These are phyloP conservation scores for Plectranthus barbatus DNA, from an alignment of 257 asterid species.

Conservation along the genomic window DNA sequence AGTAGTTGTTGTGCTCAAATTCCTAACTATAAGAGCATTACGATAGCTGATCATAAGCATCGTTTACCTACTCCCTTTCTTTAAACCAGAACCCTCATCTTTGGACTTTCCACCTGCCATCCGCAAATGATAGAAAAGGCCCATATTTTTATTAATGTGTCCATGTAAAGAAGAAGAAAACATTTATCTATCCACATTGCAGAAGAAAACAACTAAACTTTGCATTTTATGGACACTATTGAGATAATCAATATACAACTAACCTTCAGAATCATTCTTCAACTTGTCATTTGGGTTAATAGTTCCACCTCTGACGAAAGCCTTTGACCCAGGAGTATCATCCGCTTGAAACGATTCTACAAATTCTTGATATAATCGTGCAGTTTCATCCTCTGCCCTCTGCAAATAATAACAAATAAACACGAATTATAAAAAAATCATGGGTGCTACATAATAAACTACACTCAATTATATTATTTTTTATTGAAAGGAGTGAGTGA, in stretches of 20 bases:
- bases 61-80: conserved; percentile 99
- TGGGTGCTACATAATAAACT: neutral
- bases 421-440: neutral
- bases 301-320: conserved; percentile 82
- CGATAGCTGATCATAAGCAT: conserved; percentile 73
- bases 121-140: conserved; percentile 96
- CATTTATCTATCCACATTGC: conserved; percentile 49
- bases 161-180: conserved; percentile 53
- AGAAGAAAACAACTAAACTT: conserved; percentile 17
- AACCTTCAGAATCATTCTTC: conserved; percentile 64
- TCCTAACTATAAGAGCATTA: conserved; percentile 22
- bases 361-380: conserved; percentile 75
- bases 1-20: conserved; percentile 23
- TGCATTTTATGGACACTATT: conserved; percentile 1
- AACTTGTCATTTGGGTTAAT: conserved; percentile 70
- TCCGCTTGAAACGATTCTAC: conserved; percentile 77
- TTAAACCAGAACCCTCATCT: conserved; percentile 99
- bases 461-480: neutral
- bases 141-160: conserved; percentile 82
- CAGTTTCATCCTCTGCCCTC: conserved; percentile 92
- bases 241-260: conserved; percentile 9
- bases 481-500: neutral
- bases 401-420: conserved; percentile 16
- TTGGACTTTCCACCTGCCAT: conserved; percentile 99
- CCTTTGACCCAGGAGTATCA: conserved; percentile 73